A percentile compares a stretch with the other conserved stretches of the same genome.
phyloP scores from a whole-genome alignment of 805 yeast genomes.

The Schizosaccharomyces lindneri region DNA sequence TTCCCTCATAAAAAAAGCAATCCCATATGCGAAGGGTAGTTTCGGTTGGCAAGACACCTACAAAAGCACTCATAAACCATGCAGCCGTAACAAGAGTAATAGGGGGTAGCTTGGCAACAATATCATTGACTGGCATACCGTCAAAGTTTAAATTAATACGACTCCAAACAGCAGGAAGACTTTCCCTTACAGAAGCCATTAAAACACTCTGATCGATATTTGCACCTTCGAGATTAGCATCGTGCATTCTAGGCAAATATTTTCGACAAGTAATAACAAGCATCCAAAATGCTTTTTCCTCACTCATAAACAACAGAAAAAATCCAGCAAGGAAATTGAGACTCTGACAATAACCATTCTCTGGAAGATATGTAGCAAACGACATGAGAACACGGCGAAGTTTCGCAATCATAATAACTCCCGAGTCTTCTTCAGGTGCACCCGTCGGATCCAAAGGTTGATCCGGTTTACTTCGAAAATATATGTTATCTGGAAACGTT shows the following conservation, averaged over 20 bases:
- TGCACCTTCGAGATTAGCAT: slow-evolving; percentile 74
- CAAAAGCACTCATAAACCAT: slow-evolving; percentile 96
- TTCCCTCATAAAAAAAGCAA: slow-evolving; percentile 75
- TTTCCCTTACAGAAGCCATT: slow-evolving; percentile 64
- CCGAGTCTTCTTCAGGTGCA: neutral
- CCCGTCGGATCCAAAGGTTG: neutral
- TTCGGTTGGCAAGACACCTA: slow-evolving; percentile 74
- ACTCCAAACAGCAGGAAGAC: slow-evolving; percentile 58
- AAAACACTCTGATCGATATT: slow-evolving; percentile 85
- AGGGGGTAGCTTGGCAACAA: slow-evolving; percentile 61
- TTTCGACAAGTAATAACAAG: slow-evolving; percentile 66
- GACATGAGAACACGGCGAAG: slow-evolving; percentile 61
- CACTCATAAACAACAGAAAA: slow-evolving; percentile 60
- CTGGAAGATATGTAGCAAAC: slow-evolving; percentile 65
- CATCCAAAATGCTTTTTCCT: slow-evolving; percentile 89
- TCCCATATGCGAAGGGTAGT: slow-evolving; percentile 83
- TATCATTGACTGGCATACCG: slow-evolving; percentile 18
- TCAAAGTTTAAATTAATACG: slow-evolving; percentile 14
- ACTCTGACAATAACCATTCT: slow-evolving; percentile 88
- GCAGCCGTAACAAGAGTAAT: slow-evolving; percentile 80
- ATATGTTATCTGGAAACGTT: slow-evolving; percentile 80
- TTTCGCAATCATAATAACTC: slow-evolving; percentile 29
- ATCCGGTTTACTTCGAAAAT: slow-evolving; percentile 20
- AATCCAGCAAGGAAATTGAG: slow-evolving; percentile 80
- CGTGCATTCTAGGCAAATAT: slow-evolving; percentile 78